phyloP scores from a whole-genome alignment of 352 stramenopile genomes.

The Globisporangium abappressorium region DNA sequence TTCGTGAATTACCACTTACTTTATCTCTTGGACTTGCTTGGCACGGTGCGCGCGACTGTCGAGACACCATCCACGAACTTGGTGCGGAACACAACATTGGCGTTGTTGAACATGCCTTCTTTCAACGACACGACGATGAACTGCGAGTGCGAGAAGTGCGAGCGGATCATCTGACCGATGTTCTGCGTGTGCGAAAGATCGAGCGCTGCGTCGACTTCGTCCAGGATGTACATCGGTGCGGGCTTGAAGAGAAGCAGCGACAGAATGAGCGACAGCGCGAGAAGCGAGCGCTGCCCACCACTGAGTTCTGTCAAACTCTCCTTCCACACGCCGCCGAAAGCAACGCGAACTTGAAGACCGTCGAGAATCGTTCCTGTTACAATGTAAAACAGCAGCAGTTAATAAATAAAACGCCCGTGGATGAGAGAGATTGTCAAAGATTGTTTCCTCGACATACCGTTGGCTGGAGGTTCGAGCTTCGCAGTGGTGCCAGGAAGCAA shows the following conservation, averaged over 20 bases:
- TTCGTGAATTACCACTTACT: neutral
- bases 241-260: slow-evolving; percentile 98
- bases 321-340: slow-evolving; percentile 99
- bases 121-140: slow-evolving; percentile 99
- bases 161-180: slow-evolving; percentile 99
- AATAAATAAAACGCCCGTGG: neutral
- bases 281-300: slow-evolving; percentile 98
- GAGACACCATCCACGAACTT: slow-evolving; percentile 99
- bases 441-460: slow-evolving; percentile 35
- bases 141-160: slow-evolving; percentile 99
- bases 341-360: slow-evolving; percentile 98
- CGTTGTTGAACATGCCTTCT: slow-evolving; percentile 99
- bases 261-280: slow-evolving; percentile 98
- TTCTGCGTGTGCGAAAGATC: slow-evolving; percentile 99
- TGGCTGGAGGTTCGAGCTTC: slow-evolving; percentile 97
- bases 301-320: slow-evolving; percentile 98
- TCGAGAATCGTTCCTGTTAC: slow-evolving; percentile 77
- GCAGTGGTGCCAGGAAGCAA: slow-evolving; percentile 95
- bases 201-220: slow-evolving; percentile 99
- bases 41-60: slow-evolving; percentile 95
- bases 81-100: slow-evolving; percentile 99
- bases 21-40: slow-evolving; percentile 56
- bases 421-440: neutral
- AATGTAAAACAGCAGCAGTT: neutral
- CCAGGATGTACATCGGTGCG: slow-evolving; percentile 99